Conservation (phyloP, 2,329 filamentous ascomycete genomes). For the Ascochyta clinopodiicola region DNA sequence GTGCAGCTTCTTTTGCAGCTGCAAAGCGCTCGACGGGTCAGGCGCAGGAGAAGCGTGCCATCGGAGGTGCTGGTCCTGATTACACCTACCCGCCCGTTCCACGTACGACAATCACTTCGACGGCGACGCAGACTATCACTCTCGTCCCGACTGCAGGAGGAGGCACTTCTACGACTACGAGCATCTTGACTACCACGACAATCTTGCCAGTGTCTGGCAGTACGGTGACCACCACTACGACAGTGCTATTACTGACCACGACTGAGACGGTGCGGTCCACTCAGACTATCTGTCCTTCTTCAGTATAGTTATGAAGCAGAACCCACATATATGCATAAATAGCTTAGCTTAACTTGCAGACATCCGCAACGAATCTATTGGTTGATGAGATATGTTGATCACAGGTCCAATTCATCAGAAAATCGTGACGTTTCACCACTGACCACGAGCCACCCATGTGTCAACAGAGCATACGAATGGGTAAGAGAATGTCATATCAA, state of each 20-base stretch:
- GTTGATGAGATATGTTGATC: too few relatives aligned
- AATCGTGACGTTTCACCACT: too few relatives aligned
- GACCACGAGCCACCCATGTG: too few relatives aligned
- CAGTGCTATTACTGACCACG: not conserved
- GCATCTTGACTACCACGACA: conserved; percentile 6
- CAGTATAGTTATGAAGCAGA: not conserved
- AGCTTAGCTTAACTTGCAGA: too few relatives aligned
- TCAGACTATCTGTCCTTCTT: not conserved
- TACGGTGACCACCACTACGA: conserved; percentile 6
- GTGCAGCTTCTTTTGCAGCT: conserved; percentile 14
- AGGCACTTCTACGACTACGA: conserved; percentile 1
- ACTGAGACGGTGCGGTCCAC: conserved; percentile 1
- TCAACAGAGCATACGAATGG: too few relatives aligned
- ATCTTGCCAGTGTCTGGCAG: not conserved
- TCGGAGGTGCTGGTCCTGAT: conserved; percentile 22
- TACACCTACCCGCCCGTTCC: conserved; percentile 25
- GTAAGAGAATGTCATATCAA: too few relatives aligned
- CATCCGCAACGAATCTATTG: too few relatives aligned
- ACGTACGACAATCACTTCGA: conserved; percentile 15
- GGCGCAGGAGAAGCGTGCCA: conserved; percentile 9
- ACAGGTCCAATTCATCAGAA: too few relatives aligned
- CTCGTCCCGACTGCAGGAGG: not conserved
- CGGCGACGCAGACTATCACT: conserved; percentile 5
- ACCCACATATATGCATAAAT: too few relatives aligned
- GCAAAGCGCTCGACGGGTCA: conserved; percentile 5